Percentiles rank a stretch among this genome's conserved stretches.
These are phyloP conservation scores for Globisporangium rhizosaccharum DNA, from an alignment of 352 stramenopile genomes.

Conservation along the genomic window DNA sequence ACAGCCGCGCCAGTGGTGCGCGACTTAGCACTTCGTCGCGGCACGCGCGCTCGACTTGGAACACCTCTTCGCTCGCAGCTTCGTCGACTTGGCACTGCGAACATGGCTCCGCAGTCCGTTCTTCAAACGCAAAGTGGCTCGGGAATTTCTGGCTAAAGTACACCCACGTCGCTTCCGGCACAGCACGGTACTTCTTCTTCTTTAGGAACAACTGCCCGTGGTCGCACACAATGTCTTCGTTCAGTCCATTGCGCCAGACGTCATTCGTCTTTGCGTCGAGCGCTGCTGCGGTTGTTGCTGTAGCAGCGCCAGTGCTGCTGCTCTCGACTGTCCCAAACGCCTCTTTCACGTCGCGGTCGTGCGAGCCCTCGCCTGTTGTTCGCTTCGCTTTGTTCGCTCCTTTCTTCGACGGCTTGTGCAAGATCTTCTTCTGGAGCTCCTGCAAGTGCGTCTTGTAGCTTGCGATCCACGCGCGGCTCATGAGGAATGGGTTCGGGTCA, in stretches of 20 bases:
- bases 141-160: constrained; percentile 65
- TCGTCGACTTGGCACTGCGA: constrained; percentile 45
- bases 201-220: constrained; percentile 64
- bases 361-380: constrained; percentile 9
- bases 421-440: constrained; percentile 41
- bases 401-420: constrained; percentile 23
- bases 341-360: neutral
- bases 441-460: constrained; percentile 65
- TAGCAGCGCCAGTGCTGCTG: neutral
- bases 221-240: constrained; percentile 67
- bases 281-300: too few relatives aligned
- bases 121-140: constrained; percentile 26
- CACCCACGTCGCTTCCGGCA: constrained; percentile 48
- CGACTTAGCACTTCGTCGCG: constrained; percentile 61
- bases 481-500: constrained; percentile 30
- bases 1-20: constrained; percentile 42
- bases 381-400: constrained; percentile 5
- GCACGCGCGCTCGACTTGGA: constrained; percentile 44
- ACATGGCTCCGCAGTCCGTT: constrained; percentile 30
- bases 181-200: constrained; percentile 57
- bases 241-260: constrained; percentile 42
- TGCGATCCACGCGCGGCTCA: constrained; percentile 67
- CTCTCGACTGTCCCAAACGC: too few relatives aligned
- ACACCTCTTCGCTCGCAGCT: constrained; percentile 38
- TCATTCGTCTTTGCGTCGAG: constrained; percentile 8